phyloP scores from a whole-genome alignment of 2,329 filamentous ascomycete species.

The Verticillium isaacii region DNA sequence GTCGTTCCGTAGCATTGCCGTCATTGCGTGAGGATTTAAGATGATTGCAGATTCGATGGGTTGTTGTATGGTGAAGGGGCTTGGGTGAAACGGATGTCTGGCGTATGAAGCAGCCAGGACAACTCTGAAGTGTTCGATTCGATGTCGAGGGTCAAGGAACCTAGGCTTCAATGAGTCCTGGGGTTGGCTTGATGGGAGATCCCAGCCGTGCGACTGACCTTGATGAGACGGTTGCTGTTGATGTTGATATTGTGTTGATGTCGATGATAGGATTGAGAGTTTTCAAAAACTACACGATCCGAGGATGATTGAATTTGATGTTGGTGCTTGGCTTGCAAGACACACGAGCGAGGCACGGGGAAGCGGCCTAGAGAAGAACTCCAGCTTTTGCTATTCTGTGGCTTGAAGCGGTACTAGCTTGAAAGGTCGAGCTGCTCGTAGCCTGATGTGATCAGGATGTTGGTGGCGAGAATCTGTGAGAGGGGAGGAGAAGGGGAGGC shows the following conservation, averaged over 20 bases:
- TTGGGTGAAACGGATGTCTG: background rate
- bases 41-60: background rate
- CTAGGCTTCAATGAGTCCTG: background rate
- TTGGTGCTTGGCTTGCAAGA: background rate
- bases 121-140: background rate
- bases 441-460: conserved; percentile 1
- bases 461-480: conserved; percentile 3
- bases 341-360: background rate
- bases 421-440: background rate
- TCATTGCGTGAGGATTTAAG: conserved; percentile 17
- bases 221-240: background rate
- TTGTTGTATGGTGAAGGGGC: background rate
- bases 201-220: background rate
- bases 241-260: background rate
- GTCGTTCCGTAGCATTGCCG: conserved; percentile 29
- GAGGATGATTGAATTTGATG: background rate
- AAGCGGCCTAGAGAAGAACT: background rate
- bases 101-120: background rate
- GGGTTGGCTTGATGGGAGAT: background rate
- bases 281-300: background rate
- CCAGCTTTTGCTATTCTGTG: background rate
- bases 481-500: background rate
- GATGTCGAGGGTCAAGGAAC: background rate
- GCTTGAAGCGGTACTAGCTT: background rate
- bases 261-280: background rate